Evolutionary conservation across 805 yeast genomes (phyloP), one percentile per base, ranked within the genome.

Genomic region (Aciculoconidium aculeatum): DNA sequence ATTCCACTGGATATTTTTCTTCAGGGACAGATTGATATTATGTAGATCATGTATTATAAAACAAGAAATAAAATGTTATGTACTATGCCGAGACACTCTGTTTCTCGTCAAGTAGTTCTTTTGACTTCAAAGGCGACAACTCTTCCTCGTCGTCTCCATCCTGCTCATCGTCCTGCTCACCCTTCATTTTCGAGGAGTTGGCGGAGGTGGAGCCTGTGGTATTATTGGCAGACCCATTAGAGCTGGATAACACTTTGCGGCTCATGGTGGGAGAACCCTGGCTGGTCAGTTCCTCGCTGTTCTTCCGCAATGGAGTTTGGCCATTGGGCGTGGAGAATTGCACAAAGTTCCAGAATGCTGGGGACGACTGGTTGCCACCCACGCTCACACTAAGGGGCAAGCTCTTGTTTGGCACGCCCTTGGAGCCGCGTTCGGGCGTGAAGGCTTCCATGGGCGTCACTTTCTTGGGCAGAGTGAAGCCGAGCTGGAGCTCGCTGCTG

Each of bases 301-400:
- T 47, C 31, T 63, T 59, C 16, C 67, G 34, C 21, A 56, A 40
- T 1, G 70, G 67, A 0, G 67, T 63, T 36, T 63, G 68, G 6
- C 64, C 67, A 31, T 61, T 61, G 3, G 68, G 70, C 4, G 69
- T 65, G 34, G 65, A 60, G 34, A 88, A 77, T 46, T 87, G 95
- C 47, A 88, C 85, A 58, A 84, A 78, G 50, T 82, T 84, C 96
- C 96, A 85, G 35, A 88, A 73, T 11, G 95, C 96, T 1, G 97
- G 97, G 1, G 95, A 84, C 17, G 80, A 73, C 59, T 56, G 72
- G 58, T 61, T 54, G 53, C 30, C 34, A 65, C 31, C 7, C 58
- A 30, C 17, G n/a, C n/a, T n/a, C n/a, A n/a, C n/a, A n/a, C n/a
- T n/a, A n/a, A n/a, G n/a, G 10, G 30, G 27, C 10, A 31, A 13